Conservation (phyloP, 441 rosid genomes). For the Eruca vesicaria region DNA sequence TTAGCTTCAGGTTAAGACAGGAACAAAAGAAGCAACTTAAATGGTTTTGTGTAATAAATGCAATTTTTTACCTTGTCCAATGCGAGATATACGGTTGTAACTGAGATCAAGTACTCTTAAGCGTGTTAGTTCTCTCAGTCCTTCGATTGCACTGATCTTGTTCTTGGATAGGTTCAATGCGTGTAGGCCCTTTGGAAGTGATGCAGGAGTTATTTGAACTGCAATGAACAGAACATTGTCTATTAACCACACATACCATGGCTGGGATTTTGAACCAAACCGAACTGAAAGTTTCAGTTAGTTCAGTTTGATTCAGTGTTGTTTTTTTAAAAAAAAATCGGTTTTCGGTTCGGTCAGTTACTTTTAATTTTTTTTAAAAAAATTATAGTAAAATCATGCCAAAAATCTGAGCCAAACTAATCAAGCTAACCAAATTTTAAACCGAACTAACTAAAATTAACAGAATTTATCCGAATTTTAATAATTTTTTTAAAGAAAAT, state of each 20-base stretch:
- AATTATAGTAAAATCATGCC: too few relatives aligned
- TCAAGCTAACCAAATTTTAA: too few relatives aligned
- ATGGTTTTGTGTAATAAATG: background rate
- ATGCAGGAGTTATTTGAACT: constrained; percentile 72
- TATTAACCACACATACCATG: background rate
- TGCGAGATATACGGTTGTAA: constrained; percentile 84
- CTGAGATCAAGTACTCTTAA: constrained; percentile 82
- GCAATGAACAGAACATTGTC: constrained; percentile 29
- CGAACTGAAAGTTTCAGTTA: too few relatives aligned
- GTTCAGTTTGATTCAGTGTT: too few relatives aligned
- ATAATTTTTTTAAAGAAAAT: too few relatives aligned
- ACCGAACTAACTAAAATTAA: too few relatives aligned
- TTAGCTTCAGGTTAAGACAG: constrained; percentile 11
- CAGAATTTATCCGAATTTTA: too few relatives aligned
- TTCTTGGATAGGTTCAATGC: constrained; percentile 78
- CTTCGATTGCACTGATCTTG: constrained; percentile 78
- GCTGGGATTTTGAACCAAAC: too few relatives aligned
- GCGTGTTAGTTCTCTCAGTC: constrained; percentile 79
- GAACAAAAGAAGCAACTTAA: background rate
- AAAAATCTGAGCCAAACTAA: too few relatives aligned
- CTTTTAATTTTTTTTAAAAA: too few relatives aligned
- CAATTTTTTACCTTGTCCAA: constrained; percentile 73
- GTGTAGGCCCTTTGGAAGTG: constrained; percentile 87
- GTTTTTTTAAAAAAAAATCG: too few relatives aligned
- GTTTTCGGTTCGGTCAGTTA: too few relatives aligned